These are phyloP conservation scores for Tuber calosporum DNA, from an alignment of 495 filamentous ascomycete species.

Conservation along the genomic window DNA sequence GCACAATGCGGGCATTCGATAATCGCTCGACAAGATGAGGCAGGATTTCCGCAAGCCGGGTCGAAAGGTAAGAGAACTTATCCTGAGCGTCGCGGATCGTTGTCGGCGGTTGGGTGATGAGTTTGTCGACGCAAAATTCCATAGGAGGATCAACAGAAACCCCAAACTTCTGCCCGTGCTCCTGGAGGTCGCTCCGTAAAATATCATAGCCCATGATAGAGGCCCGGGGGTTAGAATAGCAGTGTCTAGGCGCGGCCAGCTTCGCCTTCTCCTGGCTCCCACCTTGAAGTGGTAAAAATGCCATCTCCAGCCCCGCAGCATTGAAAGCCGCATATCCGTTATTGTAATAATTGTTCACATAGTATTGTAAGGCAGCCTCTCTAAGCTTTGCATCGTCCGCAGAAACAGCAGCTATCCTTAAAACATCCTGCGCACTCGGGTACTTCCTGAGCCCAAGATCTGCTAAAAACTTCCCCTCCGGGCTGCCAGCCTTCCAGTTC, in stretches of 20 bases:
- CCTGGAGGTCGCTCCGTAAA: constrained; percentile 61
- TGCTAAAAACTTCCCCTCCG: constrained; percentile 65
- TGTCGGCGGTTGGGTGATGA: constrained; percentile 63
- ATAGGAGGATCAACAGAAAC: constrained; percentile 74
- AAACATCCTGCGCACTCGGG: constrained; percentile 65
- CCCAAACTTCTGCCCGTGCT: constrained; percentile 73
- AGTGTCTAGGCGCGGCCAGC: constrained; percentile 63
- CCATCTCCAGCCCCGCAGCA: constrained; percentile 50
- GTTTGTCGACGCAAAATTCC: constrained; percentile 59
- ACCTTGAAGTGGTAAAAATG: constrained; percentile 42
- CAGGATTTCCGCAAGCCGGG: constrained; percentile 62
- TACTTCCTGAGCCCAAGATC: constrained; percentile 61
- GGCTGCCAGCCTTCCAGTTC: constrained; percentile 56
- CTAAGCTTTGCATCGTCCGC: constrained; percentile 53
- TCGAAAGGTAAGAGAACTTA: constrained; percentile 75
- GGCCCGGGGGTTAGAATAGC: constrained; percentile 72
- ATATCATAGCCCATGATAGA: constrained; percentile 72
- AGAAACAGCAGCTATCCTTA: constrained; percentile 61
- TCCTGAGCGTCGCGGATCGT: constrained; percentile 57
- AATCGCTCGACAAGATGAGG: constrained; percentile 54
- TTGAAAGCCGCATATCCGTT: constrained; percentile 65
- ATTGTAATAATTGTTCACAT: constrained; percentile 64
- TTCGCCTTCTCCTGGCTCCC: constrained; percentile 41
- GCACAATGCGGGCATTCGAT: constrained; percentile 60
- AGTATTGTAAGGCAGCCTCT: constrained; percentile 69